phyloP scores from a whole-genome alignment of 352 stramenopile species.

The Phytophthora pini region DNA sequence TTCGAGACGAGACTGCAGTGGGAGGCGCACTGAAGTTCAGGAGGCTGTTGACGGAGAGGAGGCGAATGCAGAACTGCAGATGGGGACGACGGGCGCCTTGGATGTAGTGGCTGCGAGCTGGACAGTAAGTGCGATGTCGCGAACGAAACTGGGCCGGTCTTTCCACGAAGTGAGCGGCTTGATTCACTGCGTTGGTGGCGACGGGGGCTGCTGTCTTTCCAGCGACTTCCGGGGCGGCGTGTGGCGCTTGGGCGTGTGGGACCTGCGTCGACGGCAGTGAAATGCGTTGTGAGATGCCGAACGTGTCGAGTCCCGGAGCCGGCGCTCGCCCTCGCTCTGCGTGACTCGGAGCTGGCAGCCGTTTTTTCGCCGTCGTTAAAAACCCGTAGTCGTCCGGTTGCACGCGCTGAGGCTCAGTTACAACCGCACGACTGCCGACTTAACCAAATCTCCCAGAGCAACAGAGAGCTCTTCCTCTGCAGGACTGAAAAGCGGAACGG shows the following conservation, averaged over 20 bases:
- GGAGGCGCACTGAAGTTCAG: constrained; percentile 22
- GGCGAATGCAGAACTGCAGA: constrained; percentile 36
- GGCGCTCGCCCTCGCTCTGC: constrained; percentile 5
- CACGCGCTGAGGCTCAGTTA: constrained; percentile 4
- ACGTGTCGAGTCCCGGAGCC: constrained; percentile 1
- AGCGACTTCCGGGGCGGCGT: constrained; percentile 22
- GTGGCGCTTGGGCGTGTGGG: constrained; percentile 2
- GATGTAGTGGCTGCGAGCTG: constrained; percentile 14
- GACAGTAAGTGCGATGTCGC: constrained; percentile 17
- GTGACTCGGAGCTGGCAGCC: constrained; percentile 19
- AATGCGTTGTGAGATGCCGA: constrained; percentile 19
- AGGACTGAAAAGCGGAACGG: too few relatives aligned
- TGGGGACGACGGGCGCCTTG: constrained; percentile 11
- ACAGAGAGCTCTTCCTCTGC: too few relatives aligned
- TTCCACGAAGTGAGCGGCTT: constrained; percentile 9
- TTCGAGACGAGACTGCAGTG: constrained; percentile 20
- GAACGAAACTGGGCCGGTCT: constrained; percentile 28
- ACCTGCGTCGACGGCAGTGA: constrained; percentile 13
- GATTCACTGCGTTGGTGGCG: constrained; percentile 14
- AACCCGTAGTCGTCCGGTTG: constrained; percentile 8
- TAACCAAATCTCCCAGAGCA: constrained; percentile 7
- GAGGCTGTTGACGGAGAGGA: constrained; percentile 10
- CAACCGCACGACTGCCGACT: constrained; percentile 6
- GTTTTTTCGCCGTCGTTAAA: constrained; percentile 21
- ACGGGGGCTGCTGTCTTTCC: constrained; percentile 23